phyloP scores from a whole-genome alignment of 2,329 filamentous ascomycete genomes.

The Ophiostoma sp. region DNA sequence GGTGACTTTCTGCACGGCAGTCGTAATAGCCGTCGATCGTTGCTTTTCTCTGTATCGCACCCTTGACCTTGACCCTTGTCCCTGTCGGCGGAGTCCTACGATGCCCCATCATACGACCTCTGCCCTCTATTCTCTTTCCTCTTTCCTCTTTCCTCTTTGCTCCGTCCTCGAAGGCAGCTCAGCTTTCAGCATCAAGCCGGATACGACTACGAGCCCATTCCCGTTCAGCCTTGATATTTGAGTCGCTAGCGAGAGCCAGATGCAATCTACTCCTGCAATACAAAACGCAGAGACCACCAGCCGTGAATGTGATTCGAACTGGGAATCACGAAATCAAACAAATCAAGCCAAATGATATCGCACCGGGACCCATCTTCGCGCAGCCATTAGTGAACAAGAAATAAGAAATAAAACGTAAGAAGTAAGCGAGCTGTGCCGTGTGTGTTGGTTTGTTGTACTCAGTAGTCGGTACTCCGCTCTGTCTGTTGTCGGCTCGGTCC shows the following conservation, averaged over 20 bases:
- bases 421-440: neutral
- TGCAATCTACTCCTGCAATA: too few relatives aligned
- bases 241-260: too few relatives aligned
- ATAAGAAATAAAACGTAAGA: too few relatives aligned
- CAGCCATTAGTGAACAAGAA: too few relatives aligned
- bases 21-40: slow-evolving; percentile 6
- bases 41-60: neutral
- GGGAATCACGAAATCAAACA: too few relatives aligned
- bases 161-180: neutral
- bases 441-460: too few relatives aligned
- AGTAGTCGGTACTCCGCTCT: neutral
- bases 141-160: too few relatives aligned
- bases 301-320: neutral
- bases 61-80: neutral
- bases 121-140: neutral
- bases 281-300: neutral
- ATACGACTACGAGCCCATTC: neutral
- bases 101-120: too few relatives aligned
- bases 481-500: slow-evolving; percentile 6
- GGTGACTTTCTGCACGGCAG: slow-evolving; percentile 6
- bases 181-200: slow-evolving; percentile 1
- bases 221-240: neutral
- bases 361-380: neutral
- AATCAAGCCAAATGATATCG: neutral
- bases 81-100: neutral